phyloP scores from a whole-genome alignment of 2,329 filamentous ascomycete genomes.

The Didymella lethalis region DNA sequence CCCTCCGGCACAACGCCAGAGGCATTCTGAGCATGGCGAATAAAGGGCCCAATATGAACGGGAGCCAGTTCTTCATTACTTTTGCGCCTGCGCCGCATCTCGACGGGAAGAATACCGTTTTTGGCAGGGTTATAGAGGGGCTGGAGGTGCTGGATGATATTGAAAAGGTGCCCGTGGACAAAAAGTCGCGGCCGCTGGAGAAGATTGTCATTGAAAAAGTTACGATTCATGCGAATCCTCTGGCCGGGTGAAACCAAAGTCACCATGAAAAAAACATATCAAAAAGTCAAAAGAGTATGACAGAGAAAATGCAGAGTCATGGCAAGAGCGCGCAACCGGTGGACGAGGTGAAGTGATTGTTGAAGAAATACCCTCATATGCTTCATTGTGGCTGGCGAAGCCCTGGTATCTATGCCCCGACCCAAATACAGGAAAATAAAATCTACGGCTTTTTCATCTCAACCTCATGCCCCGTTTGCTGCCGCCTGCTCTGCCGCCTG shows the following conservation, averaged over 20 bases:
- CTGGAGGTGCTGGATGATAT: constrained; percentile 72
- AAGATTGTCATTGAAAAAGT: constrained; percentile 71
- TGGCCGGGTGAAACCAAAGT: constrained; percentile 63
- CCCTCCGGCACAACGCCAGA: constrained; percentile 71
- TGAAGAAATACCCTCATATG: constrained; percentile 14
- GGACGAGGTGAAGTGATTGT: neutral
- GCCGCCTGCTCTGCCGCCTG: constrained; percentile 26
- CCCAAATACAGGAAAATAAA: constrained; percentile 36
- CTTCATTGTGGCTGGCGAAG: constrained; percentile 43
- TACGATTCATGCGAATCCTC: constrained; percentile 80
- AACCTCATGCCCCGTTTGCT: constrained; percentile 1
- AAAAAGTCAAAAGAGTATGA: neutral
- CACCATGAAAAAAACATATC: neutral
- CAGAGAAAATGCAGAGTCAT: neutral
- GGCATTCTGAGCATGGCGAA: constrained; percentile 82
- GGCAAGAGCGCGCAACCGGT: neutral
- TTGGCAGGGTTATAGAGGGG: constrained; percentile 72
- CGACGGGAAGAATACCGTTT: constrained; percentile 84
- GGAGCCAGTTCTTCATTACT: constrained; percentile 82
- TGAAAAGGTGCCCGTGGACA: constrained; percentile 76
- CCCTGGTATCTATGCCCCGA: constrained; percentile 47
- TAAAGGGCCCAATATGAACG: constrained; percentile 76
- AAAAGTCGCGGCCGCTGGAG: constrained; percentile 77
- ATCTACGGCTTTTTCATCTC: constrained; percentile 24
- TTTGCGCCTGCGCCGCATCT: constrained; percentile 81